These are phyloP conservation scores for Aspergillus persii DNA, from an alignment of 2,329 filamentous ascomycete species.

Conservation along the genomic window DNA sequence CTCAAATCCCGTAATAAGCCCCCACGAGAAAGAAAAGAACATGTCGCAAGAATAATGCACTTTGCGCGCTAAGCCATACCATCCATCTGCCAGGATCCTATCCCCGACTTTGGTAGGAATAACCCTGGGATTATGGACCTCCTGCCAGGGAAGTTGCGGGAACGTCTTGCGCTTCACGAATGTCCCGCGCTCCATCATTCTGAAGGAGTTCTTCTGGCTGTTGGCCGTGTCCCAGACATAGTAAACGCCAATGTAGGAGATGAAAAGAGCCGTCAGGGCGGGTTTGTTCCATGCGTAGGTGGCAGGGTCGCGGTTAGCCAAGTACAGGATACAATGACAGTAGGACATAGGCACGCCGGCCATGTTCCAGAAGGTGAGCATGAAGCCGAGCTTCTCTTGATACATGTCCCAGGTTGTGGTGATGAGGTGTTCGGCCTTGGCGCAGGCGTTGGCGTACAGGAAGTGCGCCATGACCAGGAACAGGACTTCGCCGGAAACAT, in stretches of 20 bases:
- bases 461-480: conserved; percentile 89
- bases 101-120: conserved; percentile 72
- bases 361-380: conserved; percentile 97
- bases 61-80: conserved; percentile 77
- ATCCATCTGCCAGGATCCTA: conserved; percentile 76
- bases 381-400: conserved; percentile 93
- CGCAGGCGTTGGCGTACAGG: conserved; percentile 86
- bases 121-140: conserved; percentile 71
- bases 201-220: conserved; percentile 89
- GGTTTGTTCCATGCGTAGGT: conserved; percentile 72
- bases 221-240: conserved; percentile 91
- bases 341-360: conserved; percentile 87
- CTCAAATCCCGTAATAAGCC: conserved; percentile 71
- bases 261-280: conserved; percentile 61
- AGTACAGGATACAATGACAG: conserved; percentile 86
- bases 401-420: conserved; percentile 94
- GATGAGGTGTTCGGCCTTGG: conserved; percentile 88
- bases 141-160: conserved; percentile 82
- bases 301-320: conserved; percentile 75
- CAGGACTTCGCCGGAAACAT: conserved; percentile 77
- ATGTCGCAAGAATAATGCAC: conserved; percentile 77
- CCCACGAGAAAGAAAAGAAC: conserved; percentile 75
- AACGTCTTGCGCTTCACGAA: conserved; percentile 70
- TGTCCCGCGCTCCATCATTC: conserved; percentile 73
- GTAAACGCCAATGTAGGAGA: conserved; percentile 74